Conservation (phyloP, 768 basidiomycete genomes). For the Lactifluus volemus region DNA sequence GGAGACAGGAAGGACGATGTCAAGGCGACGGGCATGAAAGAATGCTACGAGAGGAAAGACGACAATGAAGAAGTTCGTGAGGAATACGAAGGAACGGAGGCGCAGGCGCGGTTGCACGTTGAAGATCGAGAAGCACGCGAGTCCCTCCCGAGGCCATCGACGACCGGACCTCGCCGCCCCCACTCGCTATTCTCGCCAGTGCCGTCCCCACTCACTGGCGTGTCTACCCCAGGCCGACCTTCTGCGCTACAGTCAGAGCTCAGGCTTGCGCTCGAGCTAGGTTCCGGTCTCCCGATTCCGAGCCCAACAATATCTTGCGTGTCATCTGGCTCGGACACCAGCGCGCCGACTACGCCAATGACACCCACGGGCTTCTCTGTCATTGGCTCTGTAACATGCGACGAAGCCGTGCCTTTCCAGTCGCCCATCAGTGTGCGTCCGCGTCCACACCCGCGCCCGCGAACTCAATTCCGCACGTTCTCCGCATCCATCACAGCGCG, state of each 20-base stretch:
- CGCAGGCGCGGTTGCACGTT: neutral
- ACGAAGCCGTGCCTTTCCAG: neutral
- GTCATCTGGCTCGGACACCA: neutral
- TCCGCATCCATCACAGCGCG: slow-evolving; percentile 6
- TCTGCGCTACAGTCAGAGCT: neutral
- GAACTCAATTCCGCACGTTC: slow-evolving; percentile 2
- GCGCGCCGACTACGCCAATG: neutral
- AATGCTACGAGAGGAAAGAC: neutral
- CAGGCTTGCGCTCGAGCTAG: neutral
- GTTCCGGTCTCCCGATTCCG: neutral
- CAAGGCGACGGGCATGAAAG: neutral
- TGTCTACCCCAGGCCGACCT: neutral
- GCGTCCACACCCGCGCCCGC: neutral
- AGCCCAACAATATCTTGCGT: slow-evolving; percentile 3
- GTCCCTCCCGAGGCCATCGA: neutral
- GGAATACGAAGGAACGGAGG: neutral
- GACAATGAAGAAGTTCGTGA: neutral
- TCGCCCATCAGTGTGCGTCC: neutral
- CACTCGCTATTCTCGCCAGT: neutral
- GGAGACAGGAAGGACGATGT: neutral
- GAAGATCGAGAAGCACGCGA: neutral
- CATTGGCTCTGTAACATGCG: neutral
- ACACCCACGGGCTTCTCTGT: neutral
- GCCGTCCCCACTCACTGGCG: neutral
- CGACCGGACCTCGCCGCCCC: neutral